phyloP scores from a whole-genome alignment of 176 grass and related monocot species.

The Panicum miliaceum region DNA sequence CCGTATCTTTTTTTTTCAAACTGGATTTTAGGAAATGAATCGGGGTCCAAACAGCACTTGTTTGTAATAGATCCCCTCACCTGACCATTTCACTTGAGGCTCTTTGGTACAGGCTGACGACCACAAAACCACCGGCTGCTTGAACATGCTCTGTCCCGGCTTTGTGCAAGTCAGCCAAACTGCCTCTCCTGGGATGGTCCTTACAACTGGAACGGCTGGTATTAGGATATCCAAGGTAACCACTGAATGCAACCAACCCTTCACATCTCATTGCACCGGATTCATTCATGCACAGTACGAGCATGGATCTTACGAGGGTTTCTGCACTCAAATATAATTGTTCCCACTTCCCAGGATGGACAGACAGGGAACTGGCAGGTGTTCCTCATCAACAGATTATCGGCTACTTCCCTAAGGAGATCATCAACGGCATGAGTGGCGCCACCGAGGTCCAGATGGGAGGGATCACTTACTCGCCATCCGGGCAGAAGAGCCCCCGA shows the following conservation, averaged over 20 bases:
- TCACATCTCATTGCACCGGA: not conserved
- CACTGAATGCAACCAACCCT: not conserved
- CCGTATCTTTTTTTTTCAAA: no score
- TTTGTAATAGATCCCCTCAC: no score
- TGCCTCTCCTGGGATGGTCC: conserved; percentile 5
- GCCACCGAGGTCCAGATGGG: conserved; percentile 21
- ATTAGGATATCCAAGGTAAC: not conserved
- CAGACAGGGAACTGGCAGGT: conserved; percentile 3
- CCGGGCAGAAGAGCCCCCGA: not conserved
- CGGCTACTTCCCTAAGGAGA: conserved; percentile 33
- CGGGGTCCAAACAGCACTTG: no score
- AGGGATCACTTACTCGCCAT: conserved; percentile 1
- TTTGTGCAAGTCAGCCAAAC: conserved; percentile 19
- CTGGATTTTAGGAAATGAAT: no score
- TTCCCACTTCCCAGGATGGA: not conserved
- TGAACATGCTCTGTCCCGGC: conserved; percentile 19
- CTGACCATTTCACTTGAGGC: no score
- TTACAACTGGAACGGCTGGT: not conserved
- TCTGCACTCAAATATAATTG: no score
- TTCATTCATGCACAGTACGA: not conserved
- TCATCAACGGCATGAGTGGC: conserved; percentile 13
- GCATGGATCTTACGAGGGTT: not conserved
- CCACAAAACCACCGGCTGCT: conserved; percentile 6
- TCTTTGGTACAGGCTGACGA: conserved; percentile 5
- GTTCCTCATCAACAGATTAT: not conserved